Percentiles rank a stretch among this genome's conserved stretches.
Conservation (phyloP, 768 basidiomycete genomes). For the Terana coerulea region DNA sequence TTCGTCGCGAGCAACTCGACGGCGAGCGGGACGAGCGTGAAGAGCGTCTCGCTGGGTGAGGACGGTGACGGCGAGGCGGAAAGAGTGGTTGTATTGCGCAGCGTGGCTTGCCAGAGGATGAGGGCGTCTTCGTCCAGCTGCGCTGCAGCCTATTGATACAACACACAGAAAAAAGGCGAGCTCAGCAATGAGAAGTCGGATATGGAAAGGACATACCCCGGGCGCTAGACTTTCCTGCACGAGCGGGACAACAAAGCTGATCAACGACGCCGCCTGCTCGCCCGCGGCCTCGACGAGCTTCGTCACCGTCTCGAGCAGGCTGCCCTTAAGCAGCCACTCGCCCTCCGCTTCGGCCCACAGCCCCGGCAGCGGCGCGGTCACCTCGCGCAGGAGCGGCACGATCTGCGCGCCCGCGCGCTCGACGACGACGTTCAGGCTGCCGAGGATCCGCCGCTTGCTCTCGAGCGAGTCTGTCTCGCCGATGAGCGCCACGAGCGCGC, state of each 20-base stretch:
- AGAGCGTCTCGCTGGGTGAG: constrained; percentile 48
- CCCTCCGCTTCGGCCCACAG: constrained; percentile 70
- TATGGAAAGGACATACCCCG: constrained; percentile 18
- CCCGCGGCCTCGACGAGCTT: constrained; percentile 70
- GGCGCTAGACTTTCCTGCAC: constrained; percentile 22
- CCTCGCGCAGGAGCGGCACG: constrained; percentile 54
- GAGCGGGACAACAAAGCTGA: constrained; percentile 20
- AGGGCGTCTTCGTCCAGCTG: constrained; percentile 79
- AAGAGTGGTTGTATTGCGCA: constrained; percentile 60
- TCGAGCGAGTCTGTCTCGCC: constrained; percentile 73
- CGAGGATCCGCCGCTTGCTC: constrained; percentile 70
- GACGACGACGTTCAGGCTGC: constrained; percentile 66
- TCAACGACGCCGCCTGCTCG: constrained; percentile 29
- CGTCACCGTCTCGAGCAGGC: constrained; percentile 64
- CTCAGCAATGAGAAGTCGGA: neutral
- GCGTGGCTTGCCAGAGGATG: constrained; percentile 66
- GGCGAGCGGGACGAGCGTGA: constrained; percentile 63
- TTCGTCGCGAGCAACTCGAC: constrained; percentile 61
- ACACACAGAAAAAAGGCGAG: neutral
- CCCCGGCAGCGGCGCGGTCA: constrained; percentile 61
- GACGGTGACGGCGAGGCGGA: too few relatives aligned
- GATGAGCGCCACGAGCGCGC: constrained; percentile 66
- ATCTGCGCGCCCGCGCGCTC: constrained; percentile 55
- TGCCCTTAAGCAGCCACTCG: constrained; percentile 69
- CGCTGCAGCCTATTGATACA: constrained; percentile 56